Percentiles rank a stretch among this genome's conserved stretches.
Evolutionary conservation across 805 yeast species (phyloP).

Genomic region (Cyberlindnera bimundalis): DNA sequence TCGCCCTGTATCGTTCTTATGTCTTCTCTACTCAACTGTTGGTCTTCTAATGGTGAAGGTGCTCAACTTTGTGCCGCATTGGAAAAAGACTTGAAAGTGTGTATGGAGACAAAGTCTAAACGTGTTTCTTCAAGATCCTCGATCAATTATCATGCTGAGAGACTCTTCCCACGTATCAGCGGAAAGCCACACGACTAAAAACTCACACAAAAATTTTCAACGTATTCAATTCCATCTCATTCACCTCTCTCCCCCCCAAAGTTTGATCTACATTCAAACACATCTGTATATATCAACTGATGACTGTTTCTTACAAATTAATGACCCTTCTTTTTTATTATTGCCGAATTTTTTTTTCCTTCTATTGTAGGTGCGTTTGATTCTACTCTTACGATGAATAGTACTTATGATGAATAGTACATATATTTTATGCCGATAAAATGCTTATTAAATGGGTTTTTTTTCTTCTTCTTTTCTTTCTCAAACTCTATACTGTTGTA

Average conservation of each 20-base stretch:
- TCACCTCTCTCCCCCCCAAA: not conserved
- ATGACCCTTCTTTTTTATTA: constrained; percentile 8
- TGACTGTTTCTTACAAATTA: constrained; percentile 1
- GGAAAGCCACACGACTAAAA: constrained; percentile 43
- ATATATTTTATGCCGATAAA: too few species aligned
- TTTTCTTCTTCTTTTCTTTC: not conserved
- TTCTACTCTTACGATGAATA: too few species aligned
- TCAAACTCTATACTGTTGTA: constrained; percentile 50
- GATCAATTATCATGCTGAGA: constrained; percentile 51
- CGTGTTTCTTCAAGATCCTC: constrained; percentile 34
- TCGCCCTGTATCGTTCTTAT: constrained; percentile 76
- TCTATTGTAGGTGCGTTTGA: too few species aligned
- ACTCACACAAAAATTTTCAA: not conserved
- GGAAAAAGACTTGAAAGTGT: constrained; percentile 67
- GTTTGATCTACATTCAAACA: not conserved
- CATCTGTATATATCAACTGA: constrained; percentile 7
- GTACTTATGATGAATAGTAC: too few species aligned
- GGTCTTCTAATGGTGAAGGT: constrained; percentile 95
- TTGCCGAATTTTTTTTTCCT: not conserved
- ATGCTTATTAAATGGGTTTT: too few species aligned
- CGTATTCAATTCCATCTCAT: too few species aligned
- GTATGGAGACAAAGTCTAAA: constrained; percentile 50
- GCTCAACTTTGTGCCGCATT: constrained; percentile 58
- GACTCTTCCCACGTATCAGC: constrained; percentile 45
- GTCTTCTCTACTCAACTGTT: constrained; percentile 85